These are phyloP conservation scores for Naganishia randhawae DNA, from an alignment of 768 basidiomycete genomes.

Conservation along the genomic window DNA sequence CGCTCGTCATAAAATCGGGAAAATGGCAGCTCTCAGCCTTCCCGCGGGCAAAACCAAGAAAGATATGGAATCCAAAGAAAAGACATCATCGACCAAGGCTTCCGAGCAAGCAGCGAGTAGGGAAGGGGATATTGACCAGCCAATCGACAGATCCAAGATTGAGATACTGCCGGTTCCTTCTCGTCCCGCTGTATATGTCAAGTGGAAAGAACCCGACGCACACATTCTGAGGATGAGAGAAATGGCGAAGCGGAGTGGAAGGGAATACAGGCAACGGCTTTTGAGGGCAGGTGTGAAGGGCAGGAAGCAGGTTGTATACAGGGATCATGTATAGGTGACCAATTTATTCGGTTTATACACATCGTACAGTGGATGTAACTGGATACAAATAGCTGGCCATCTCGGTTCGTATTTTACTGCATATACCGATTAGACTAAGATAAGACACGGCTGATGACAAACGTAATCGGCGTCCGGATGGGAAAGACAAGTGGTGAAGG, in stretches of 20 bases:
- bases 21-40: constrained; percentile 36
- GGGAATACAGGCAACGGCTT: constrained; percentile 31
- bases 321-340: constrained; percentile 9
- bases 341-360: constrained; percentile 2
- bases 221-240: constrained; percentile 32
- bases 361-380: neutral
- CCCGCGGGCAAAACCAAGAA: constrained; percentile 38
- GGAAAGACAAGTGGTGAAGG: neutral
- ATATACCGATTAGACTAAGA: neutral
- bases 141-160: constrained; percentile 16
- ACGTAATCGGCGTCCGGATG: neutral
- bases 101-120: neutral
- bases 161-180: constrained; percentile 23
- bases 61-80: constrained; percentile 25
- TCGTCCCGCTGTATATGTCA: constrained; percentile 18
- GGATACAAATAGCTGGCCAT: neutral
- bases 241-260: constrained; percentile 36
- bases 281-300: constrained; percentile 20
- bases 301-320: constrained; percentile 27
- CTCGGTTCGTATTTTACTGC: neutral
- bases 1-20: constrained; percentile 27
- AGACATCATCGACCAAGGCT: neutral
- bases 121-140: neutral
- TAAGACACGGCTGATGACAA: neutral
- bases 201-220: constrained; percentile 35